phyloP scores from a whole-genome alignment of 202 grass and related monocot genomes.

The Panicum hallii region DNA sequence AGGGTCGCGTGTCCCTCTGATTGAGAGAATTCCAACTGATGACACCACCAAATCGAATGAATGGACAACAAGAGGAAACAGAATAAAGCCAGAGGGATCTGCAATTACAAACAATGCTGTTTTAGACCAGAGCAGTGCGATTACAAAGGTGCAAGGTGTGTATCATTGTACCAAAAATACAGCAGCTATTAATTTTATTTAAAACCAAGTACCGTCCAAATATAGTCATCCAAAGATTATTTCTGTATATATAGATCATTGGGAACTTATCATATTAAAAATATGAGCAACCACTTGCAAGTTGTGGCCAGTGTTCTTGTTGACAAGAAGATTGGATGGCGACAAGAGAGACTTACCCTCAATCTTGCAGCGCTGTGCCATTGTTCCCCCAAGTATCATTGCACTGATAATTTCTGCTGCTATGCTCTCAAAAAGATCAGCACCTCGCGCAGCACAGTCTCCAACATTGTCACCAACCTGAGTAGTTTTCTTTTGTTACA shows the following conservation, averaged over 20 bases:
- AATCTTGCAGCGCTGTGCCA: slow-evolving; percentile 98
- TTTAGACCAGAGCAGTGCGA: slow-evolving; percentile 7
- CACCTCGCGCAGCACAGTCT: slow-evolving; percentile 96
- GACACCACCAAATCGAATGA: slow-evolving; percentile 98
- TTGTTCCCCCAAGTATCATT: slow-evolving; percentile 99
- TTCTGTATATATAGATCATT: slow-evolving; percentile 20
- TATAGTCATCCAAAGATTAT: slow-evolving; percentile 12
- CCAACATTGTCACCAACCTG: slow-evolving; percentile 99
- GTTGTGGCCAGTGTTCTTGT: slow-evolving; percentile 16
- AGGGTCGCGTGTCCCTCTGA: slow-evolving; percentile 85
- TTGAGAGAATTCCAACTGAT: slow-evolving; percentile 96
- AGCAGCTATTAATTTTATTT: slow-evolving; percentile 18
- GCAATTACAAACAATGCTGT: slow-evolving; percentile 56
- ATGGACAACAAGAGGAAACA: slow-evolving; percentile 98
- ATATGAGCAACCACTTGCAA: slow-evolving; percentile 14
- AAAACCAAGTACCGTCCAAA: background rate
- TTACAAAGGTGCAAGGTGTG: slow-evolving; percentile 7
- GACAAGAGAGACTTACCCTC: slow-evolving; percentile 65
- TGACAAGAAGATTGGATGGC: slow-evolving; percentile 8
- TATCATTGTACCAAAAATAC: background rate
- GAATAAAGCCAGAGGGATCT: slow-evolving; percentile 99
- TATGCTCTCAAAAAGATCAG: slow-evolving; percentile 99
- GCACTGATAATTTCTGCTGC: slow-evolving; percentile 99
- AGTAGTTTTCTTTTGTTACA: slow-evolving; percentile 35
- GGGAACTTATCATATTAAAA: slow-evolving; percentile 9